Base-by-base conservation (phyloP, 2,329 filamentous ascomycete species). In the Fusarium metavorans region DNA sequence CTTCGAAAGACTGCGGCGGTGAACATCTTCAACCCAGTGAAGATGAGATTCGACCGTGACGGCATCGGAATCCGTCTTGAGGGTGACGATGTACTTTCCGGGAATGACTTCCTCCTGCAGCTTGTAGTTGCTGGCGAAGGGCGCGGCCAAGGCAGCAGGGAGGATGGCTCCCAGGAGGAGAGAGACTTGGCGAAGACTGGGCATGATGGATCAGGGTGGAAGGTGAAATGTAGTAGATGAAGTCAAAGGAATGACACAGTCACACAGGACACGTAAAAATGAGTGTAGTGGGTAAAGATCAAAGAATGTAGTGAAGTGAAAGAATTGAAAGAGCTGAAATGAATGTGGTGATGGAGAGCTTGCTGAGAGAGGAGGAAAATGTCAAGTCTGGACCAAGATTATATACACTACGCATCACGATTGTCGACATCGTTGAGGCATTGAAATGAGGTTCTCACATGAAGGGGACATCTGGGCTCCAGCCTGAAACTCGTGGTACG, bases 21-120 rank as follows among this genome's bases (percentile, higher is more conserved):
- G 84, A 52, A 91, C 81, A 34, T 85, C 83, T 27, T 84, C 84
- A 72, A 90, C 83, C 73, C 84, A 86, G 32, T 80, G 77, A 65
- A 89, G 77, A 78, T 90, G 87, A 30, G 82, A 80, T 41, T 84
- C 80, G 73, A 91, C 80, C 48, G 81, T 81, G 68, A 83, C 82
- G 56, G 84, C 85, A 70, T 83, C 83, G 10, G 74, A 13, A 20
- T 72, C 68, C 0, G 65, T 63, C 78, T 91, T 89, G 80, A 91
- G 90, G 39, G 91, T 89, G 32, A 92, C 87, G 74, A 92, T 91
- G 81, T 90, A 92, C 56, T 85, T 85, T 61, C 80, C 81, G 20
- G 82, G 76, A 35, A 84, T 76, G 34, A 82, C 65, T 16, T 73
- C 35, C 0, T 48, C 43, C 43, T 48, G 23, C 1, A 48, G 20